These are phyloP conservation scores for Holtermannia corniformis DNA, from an alignment of 768 basidiomycete species.

Conservation along the genomic window DNA sequence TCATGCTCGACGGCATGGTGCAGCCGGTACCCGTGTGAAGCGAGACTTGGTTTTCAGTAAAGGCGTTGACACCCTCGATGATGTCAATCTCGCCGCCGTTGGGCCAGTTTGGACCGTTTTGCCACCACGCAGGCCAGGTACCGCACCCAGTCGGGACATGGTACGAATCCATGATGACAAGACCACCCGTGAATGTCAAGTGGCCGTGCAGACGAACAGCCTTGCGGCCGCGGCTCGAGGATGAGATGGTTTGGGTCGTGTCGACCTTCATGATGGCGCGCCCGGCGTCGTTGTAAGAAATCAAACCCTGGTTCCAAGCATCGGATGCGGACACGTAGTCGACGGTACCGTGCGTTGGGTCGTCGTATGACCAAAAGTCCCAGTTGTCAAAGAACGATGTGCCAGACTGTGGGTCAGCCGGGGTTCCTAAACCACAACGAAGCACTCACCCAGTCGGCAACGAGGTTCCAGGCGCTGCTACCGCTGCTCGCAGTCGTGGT, in stretches of 20 bases:
- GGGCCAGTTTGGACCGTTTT: constrained; percentile 47
- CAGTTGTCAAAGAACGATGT: constrained; percentile 71
- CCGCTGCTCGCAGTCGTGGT: constrained; percentile 12
- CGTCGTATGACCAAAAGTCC: constrained; percentile 53
- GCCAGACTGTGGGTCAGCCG: constrained; percentile 46
- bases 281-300: constrained; percentile 58
- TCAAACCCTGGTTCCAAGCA: constrained; percentile 50
- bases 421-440: neutral
- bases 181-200: constrained; percentile 49
- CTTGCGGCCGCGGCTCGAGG: constrained; percentile 53
- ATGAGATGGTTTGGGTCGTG: constrained; percentile 65
- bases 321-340: constrained; percentile 50
- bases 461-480: constrained; percentile 20
- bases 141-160: constrained; percentile 90
- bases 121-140: constrained; percentile 65
- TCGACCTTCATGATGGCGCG: constrained; percentile 83
- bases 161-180: constrained; percentile 71
- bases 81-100: constrained; percentile 44
- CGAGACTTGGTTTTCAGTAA: constrained; percentile 45
- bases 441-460: constrained; percentile 9
- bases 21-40: constrained; percentile 45
- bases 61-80: constrained; percentile 46
- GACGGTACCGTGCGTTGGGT: constrained; percentile 66
- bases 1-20: constrained; percentile 27
- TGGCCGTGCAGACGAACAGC: constrained; percentile 61